Percentiles rank a stretch among this genome's conserved stretches.
These are phyloP conservation scores for Leccinellum rugosiceps DNA, from an alignment of 768 basidiomycete genomes.

Conservation along the genomic window DNA sequence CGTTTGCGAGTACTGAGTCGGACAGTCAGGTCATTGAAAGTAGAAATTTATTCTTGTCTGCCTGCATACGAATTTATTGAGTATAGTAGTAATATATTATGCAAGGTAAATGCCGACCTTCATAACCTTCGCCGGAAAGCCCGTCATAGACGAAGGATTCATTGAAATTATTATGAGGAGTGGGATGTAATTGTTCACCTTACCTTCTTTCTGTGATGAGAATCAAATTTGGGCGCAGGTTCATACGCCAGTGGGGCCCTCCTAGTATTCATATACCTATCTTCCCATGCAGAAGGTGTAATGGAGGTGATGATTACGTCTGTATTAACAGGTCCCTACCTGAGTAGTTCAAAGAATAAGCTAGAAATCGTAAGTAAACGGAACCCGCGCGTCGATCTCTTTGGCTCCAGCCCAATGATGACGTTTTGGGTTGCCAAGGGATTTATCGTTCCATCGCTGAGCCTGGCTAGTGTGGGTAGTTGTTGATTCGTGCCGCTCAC, in stretches of 20 bases:
- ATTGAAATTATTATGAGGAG: neutral
- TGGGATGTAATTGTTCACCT: constrained; percentile 14
- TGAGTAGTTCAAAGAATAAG: constrained; percentile 22
- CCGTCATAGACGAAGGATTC: neutral
- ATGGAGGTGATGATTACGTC: constrained; percentile 20
- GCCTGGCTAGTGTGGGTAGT: constrained; percentile 34
- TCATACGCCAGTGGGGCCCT: constrained; percentile 16
- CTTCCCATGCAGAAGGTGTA: constrained; percentile 1
- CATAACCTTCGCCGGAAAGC: neutral
- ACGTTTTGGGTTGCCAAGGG: constrained; percentile 39
- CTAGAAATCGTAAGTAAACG: constrained; percentile 21
- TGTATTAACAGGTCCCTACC: constrained; percentile 18
- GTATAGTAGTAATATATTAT: neutral
- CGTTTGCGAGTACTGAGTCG: neutral
- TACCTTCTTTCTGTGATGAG: constrained; percentile 11
- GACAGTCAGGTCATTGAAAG: neutral
- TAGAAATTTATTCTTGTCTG: neutral
- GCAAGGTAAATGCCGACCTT: neutral
- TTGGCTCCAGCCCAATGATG: constrained; percentile 25
- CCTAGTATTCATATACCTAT: neutral
- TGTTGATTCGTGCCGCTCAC: constrained; percentile 30
- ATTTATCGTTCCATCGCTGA: constrained; percentile 34
- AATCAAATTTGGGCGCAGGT: constrained; percentile 19
- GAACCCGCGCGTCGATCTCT: constrained; percentile 22
- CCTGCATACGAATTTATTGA: neutral